A percentile compares a stretch with the other conserved stretches of the same genome.
phyloP scores from a whole-genome alignment of 2,329 filamentous ascomycete species.

The Lachnellula hyalina region DNA sequence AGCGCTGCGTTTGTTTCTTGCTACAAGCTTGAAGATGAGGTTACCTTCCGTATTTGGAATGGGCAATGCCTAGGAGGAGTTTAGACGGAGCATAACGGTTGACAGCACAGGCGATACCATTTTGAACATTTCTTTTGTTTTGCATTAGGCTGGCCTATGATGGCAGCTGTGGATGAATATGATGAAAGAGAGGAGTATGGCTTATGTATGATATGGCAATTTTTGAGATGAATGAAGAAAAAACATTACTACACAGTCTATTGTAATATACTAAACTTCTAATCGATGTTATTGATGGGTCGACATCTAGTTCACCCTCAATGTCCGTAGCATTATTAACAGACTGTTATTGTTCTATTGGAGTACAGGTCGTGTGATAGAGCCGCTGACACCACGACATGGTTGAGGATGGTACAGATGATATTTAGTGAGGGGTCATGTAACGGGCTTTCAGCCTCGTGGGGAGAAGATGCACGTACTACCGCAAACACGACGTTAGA shows the following conservation, averaged over 20 bases:
- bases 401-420: too few species aligned
- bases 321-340: too few species aligned
- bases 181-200: not conserved
- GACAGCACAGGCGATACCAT: constrained; percentile 7
- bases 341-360: too few species aligned
- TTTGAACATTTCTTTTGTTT: not conserved
- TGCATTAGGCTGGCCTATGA: not conserved
- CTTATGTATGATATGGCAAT: not conserved
- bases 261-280: too few species aligned
- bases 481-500: too few species aligned
- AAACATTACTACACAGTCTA: not conserved
- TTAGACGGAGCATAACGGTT: constrained; percentile 3
- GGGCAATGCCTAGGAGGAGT: constrained; percentile 5
- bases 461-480: too few species aligned
- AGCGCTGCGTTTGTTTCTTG: not conserved
- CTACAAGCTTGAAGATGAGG: not conserved
- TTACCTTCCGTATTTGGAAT: not conserved
- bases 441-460: too few species aligned
- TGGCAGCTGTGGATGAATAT: not conserved
- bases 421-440: too few species aligned
- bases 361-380: too few species aligned
- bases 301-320: too few species aligned
- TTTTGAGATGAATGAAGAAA: not conserved
- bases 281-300: too few species aligned
- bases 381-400: too few species aligned